phyloP scores from a whole-genome alignment of 75 land plant species.

The Pinus taeda region DNA sequence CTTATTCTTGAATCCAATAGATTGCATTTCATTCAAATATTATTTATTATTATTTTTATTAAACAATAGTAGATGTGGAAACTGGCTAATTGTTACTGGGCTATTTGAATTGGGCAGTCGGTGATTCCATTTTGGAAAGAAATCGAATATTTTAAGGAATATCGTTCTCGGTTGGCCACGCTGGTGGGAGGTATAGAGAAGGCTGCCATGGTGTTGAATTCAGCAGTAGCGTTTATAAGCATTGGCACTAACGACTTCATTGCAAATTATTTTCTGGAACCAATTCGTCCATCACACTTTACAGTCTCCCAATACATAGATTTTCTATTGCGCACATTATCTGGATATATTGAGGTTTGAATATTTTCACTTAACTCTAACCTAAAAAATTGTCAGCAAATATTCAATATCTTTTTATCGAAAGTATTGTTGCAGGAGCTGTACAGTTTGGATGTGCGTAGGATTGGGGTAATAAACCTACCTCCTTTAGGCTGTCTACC shows the following conservation, averaged over 20 bases:
- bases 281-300: constrained; percentile 6
- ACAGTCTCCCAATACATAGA: constrained; percentile 13
- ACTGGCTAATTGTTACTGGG: too few species aligned
- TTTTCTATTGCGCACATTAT: background rate
- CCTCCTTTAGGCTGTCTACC: constrained; percentile 40
- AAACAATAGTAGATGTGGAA: too few species aligned
- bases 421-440: constrained; percentile 21
- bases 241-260: constrained; percentile 33
- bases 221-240: constrained; percentile 10
- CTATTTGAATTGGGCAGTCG: background rate
- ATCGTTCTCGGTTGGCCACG: constrained; percentile 7
- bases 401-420: too few species aligned
- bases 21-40: too few species aligned
- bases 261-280: constrained; percentile 13
- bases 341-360: background rate
- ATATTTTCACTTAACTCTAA: background rate
- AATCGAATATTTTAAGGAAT: constrained; percentile 21
- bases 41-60: too few species aligned
- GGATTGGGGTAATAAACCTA: constrained; percentile 18
- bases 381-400: too few species aligned
- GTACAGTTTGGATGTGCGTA: constrained; percentile 23
- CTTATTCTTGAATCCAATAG: too few species aligned
- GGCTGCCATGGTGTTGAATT: background rate
- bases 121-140: constrained; percentile 23
- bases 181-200: constrained; percentile 19